Percentiles rank a stretch among this genome's conserved stretches.
Conservation (phyloP, 805 yeast species). For the Candida stauntonica region DNA sequence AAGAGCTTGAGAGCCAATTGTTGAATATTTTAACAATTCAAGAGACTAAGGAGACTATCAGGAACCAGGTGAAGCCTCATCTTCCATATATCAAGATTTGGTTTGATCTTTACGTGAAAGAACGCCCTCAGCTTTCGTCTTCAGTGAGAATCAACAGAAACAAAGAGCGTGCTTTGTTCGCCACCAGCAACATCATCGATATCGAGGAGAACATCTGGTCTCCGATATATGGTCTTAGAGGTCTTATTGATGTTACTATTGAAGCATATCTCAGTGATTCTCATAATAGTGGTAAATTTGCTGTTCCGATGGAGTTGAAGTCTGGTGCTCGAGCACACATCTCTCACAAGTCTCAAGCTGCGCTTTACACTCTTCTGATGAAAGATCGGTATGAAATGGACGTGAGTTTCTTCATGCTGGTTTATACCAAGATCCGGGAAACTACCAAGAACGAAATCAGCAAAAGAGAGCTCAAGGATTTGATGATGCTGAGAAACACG, state of each 20-base stretch:
- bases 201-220: slow-evolving; percentile 93
- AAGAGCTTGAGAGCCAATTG: slow-evolving; percentile 37
- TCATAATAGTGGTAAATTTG: slow-evolving; percentile 36
- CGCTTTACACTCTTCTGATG: slow-evolving; percentile 72
- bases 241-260: slow-evolving; percentile 84
- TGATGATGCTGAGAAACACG: slow-evolving; percentile 69
- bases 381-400: slow-evolving; percentile 76
- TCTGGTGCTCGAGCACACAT: slow-evolving; percentile 66
- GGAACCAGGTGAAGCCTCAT: slow-evolving; percentile 42
- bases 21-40: slow-evolving; percentile 55
- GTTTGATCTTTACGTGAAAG: slow-evolving; percentile 43
- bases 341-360: slow-evolving; percentile 81
- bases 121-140: slow-evolving; percentile 25
- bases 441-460: slow-evolving; percentile 52
- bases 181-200: slow-evolving; percentile 65
- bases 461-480: slow-evolving; percentile 54
- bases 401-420: slow-evolving; percentile 59
- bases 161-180: slow-evolving; percentile 36
- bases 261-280: slow-evolving; percentile 46
- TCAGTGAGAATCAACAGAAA: slow-evolving; percentile 26
- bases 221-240: slow-evolving; percentile 83
- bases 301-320: slow-evolving; percentile 85
- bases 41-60: slow-evolving; percentile 41
- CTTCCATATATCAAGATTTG: slow-evolving; percentile 48
- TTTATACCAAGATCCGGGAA: slow-evolving; percentile 62